Evolutionary conservation across 2,329 filamentous ascomycete species (phyloP), one percentile per base, ranked within the genome.

Genomic region (Monosporascus cannonballus): DNA sequence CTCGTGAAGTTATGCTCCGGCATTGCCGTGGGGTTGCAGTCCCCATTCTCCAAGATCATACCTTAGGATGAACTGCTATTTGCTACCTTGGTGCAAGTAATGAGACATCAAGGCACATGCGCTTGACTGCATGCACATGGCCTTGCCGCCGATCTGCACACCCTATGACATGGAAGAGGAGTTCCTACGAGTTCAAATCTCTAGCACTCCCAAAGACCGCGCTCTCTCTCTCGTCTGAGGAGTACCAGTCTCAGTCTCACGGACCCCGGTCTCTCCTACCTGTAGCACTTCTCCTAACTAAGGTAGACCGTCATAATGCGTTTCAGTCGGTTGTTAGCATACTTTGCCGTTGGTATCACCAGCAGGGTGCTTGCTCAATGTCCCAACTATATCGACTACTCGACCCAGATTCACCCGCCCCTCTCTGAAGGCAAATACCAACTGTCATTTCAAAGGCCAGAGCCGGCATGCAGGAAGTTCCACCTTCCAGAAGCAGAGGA

Each of bases 361-460:
- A 34, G 34, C 49, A 51, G 36, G 8, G 51, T 42, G 15, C 53
- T 54, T 22, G 62, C 59, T 24, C 55, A 61, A 52, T 89, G 86
- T 68, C 86, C 86, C 2, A 83, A 88, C 65, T 89, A 88, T 67
- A 75, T 76, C 18, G 66, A 71, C 47, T 88, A 86, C 68, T 76
- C 85, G 1, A 75, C 73, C 56, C 66, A 76, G 52, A 71, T 69
- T 5, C 87, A 93, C 66, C 73, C 78, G 37, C 93, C 93, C 1
- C 84, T 85, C 62, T 95, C 89, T 58, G 71, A 79, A n/a, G 92
- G 93, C 14, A 83, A 82, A 7, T 80, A 94, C 66, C 75, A 81
- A 52, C 82, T 96, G 8, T 87, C 90, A 1, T 95, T 81, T 68
- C 90, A 95, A 73, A 82, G 93, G 27, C 93, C 93, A 0, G 78